Evolutionary conservation across 495 filamentous ascomycete species (phyloP).

Genomic region (Tuber brumale): DNA sequence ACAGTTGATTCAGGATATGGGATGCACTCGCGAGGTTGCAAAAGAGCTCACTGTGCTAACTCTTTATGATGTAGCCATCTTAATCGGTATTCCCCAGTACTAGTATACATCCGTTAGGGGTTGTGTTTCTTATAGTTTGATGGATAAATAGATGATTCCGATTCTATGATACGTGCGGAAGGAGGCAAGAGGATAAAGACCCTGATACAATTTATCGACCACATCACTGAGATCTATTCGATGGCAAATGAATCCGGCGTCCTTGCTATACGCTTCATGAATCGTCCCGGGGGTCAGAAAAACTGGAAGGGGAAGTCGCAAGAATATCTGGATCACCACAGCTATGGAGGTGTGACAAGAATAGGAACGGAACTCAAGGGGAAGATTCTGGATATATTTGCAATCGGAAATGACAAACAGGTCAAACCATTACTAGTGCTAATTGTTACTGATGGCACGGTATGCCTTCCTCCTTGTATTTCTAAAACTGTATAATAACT

Average conservation of each 20-base stretch:
- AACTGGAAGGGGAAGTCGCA: conserved; percentile 46
- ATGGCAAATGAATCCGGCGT: conserved; percentile 63
- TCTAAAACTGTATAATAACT: neutral
- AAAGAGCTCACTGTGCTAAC: conserved; percentile 13
- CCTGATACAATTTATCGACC: conserved; percentile 53
- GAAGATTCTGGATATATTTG: conserved; percentile 55
- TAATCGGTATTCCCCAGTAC: conserved; percentile 17
- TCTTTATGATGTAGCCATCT: conserved; percentile 25
- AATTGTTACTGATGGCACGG: conserved; percentile 9
- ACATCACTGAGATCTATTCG: conserved; percentile 55
- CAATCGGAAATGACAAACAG: conserved; percentile 37
- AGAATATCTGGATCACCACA: conserved; percentile 30
- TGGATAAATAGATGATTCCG: conserved; percentile 53
- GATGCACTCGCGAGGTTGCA: conserved; percentile 11
- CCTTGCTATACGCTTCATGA: conserved; percentile 59
- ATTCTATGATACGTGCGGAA: conserved; percentile 61
- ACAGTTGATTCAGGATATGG: neutral
- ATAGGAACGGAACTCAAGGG: conserved; percentile 55
- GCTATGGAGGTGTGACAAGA: conserved; percentile 58
- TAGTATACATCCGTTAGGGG: neutral
- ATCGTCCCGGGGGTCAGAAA: conserved; percentile 47
- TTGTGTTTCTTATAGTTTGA: neutral
- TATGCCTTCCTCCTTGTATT: neutral
- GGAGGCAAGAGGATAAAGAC: conserved; percentile 53
- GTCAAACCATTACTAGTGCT: conserved; percentile 19